Evolutionary conservation across 768 basidiomycete species (phyloP), one percentile per base, ranked within the genome.

Genomic region (Macrolepiota fuliginosa): DNA sequence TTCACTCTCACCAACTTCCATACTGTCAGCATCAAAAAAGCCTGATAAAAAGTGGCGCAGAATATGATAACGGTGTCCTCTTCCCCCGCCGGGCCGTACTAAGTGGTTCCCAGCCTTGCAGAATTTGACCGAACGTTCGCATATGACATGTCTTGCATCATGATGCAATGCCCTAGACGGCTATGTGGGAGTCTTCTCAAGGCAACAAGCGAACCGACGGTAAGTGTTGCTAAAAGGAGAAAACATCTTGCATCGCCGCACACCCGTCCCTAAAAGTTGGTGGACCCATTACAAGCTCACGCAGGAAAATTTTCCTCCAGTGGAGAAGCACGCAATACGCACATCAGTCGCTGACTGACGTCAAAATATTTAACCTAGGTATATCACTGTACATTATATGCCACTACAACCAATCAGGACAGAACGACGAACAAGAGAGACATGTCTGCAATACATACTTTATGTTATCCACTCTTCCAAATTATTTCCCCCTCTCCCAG

Each of bases 401-500:
- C 42, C 17, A n/a, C 42, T 19, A 45, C 42, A 19, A 45, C 19
- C 42, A 6, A 45, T 45, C 42, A n/a, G 42, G 42, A 45, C 40
- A n/a, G 40, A n/a, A n/a, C 40, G 29, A 32, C 7, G 29, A n/a
- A 25, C 24, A 25, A 12, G 12, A 49, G 13, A 27, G 12, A 27
- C 62, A 10, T 58, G 50, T 19, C 71, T 62, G 39, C 42, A 76
- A 71, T 24, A 29, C 35, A 36, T 11, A 60, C 42, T 24, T 29
- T 22, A 9, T 32, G 25, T 27, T 36, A 25, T 15, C 27, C 17
- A 57, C 35, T 35, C 4, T 27, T 47, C 24, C 27, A 25, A 54
- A 56, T 13, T 2, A 6, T 22, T 19, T n/a, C n/a, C n/a, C n/a
- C n/a, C n/a, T n/a, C 27, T 32, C 27, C 36, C 4, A 12, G 7